Evolutionary conservation across 106 monocot genomes (phyloP).

Genomic region (Dendrobium chrysotoxum): DNA sequence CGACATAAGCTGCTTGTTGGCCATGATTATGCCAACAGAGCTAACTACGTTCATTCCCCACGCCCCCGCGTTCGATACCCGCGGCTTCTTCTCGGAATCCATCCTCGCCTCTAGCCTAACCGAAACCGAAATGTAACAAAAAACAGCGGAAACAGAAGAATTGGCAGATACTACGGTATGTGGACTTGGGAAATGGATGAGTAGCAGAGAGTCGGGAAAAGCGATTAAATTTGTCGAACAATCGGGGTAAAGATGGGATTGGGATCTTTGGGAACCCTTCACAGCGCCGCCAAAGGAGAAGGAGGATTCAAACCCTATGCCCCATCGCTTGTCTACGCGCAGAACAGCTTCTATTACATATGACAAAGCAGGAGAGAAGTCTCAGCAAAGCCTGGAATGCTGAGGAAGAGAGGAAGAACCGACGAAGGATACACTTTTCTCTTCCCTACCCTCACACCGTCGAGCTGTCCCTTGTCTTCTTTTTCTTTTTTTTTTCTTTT

Average conservation of each 20-base stretch:
- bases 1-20: conserved; percentile 87
- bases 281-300: neutral
- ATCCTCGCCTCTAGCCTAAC: conserved; percentile 15
- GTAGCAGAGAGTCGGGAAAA: neutral
- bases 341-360: neutral
- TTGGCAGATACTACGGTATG: neutral
- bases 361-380: neutral
- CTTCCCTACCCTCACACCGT: neutral
- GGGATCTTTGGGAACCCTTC: neutral
- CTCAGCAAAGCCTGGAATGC: conserved; percentile 2
- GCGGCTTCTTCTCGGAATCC: conserved; percentile 72
- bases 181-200: neutral
- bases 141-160: neutral
- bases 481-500: no score
- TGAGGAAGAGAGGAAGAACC: neutral
- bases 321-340: neutral
- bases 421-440: neutral
- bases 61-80: conserved; percentile 57
- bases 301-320: conserved; percentile 2
- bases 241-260: neutral
- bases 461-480: neutral
- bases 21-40: conserved; percentile 86
- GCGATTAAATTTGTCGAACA: neutral
- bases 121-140: neutral
- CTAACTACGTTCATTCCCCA: conserved; percentile 88